These are phyloP conservation scores for Parafenestella ontariensis DNA, from an alignment of 2,329 filamentous ascomycete species.

Conservation along the genomic window DNA sequence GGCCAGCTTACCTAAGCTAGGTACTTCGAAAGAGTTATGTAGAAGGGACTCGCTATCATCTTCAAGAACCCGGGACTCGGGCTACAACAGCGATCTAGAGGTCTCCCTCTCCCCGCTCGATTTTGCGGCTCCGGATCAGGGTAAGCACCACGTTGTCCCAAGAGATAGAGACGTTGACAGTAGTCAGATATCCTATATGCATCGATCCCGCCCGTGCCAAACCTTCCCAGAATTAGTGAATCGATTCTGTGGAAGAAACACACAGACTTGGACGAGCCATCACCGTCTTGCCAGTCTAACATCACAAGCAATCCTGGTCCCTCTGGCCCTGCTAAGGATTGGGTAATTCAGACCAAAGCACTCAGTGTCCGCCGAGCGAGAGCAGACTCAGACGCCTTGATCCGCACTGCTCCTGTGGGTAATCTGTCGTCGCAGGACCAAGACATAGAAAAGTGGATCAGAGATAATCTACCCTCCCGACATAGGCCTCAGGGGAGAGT, in stretches of 20 bases:
- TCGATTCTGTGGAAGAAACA: conserved; percentile 14
- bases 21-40: conserved; percentile 18
- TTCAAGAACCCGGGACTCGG: conserved; percentile 38
- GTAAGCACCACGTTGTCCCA: conserved; percentile 13
- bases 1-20: conserved; percentile 24
- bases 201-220: conserved; percentile 8
- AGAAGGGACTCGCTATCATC: conserved; percentile 38
- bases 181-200: conserved; percentile 11
- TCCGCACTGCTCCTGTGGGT: not conserved
- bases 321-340: not conserved
- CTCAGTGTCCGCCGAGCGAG: not conserved
- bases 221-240: conserved; percentile 8
- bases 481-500: conserved; percentile 31
- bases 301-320: conserved; percentile 6
- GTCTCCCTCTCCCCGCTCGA: conserved; percentile 36
- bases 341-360: not conserved
- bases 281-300: not conserved
- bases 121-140: conserved; percentile 16
- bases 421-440: conserved; percentile 14
- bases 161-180: conserved; percentile 9
- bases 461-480: conserved; percentile 29
- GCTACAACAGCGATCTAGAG: conserved; percentile 40
- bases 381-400: not conserved
- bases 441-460: conserved; percentile 35
- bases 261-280: conserved; percentile 3